phyloP scores from a whole-genome alignment of 805 yeast genomes.

The Candida incommunis region DNA sequence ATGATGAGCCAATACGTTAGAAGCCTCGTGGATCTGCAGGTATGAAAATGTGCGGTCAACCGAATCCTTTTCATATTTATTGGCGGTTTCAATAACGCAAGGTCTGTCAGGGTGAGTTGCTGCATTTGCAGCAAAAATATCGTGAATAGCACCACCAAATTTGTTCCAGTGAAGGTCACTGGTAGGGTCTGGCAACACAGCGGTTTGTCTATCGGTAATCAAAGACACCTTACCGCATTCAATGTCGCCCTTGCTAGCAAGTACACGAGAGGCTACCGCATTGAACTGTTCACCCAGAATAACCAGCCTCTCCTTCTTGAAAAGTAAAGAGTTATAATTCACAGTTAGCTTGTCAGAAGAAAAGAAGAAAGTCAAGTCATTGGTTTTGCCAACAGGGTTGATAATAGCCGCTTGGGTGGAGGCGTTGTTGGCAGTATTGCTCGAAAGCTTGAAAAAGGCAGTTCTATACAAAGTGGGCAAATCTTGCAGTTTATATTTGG shows the following conservation, averaged over 20 bases:
- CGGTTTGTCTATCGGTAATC: constrained; percentile 49
- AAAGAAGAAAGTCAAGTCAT: constrained; percentile 48
- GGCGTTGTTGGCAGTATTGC: neutral
- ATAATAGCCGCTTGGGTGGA: constrained; percentile 10
- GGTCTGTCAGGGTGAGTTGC: constrained; percentile 68
- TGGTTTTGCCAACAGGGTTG: constrained; percentile 33
- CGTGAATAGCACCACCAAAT: constrained; percentile 92
- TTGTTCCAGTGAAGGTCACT: constrained; percentile 78
- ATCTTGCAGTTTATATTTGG: constrained; percentile 34
- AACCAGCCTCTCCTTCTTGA: constrained; percentile 51
- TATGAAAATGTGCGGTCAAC: constrained; percentile 67
- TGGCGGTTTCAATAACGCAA: constrained; percentile 87
- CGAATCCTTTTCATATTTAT: constrained; percentile 28
- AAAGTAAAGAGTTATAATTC: constrained; percentile 65
- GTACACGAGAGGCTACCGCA: constrained; percentile 9
- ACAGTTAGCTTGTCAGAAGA: constrained; percentile 25
- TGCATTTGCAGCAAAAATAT: constrained; percentile 83
- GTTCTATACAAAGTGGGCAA: constrained; percentile 49
- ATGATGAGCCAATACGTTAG: constrained; percentile 86
- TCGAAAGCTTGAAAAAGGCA: constrained; percentile 7
- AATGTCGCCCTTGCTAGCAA: constrained; percentile 17
- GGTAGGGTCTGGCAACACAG: constrained; percentile 75
- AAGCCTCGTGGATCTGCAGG: constrained; percentile 79
- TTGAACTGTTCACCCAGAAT: constrained; percentile 61
- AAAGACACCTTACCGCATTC: constrained; percentile 50